phyloP scores from a whole-genome alignment of 2,329 filamentous ascomycete species.

The Ceratocystis ficicola region DNA sequence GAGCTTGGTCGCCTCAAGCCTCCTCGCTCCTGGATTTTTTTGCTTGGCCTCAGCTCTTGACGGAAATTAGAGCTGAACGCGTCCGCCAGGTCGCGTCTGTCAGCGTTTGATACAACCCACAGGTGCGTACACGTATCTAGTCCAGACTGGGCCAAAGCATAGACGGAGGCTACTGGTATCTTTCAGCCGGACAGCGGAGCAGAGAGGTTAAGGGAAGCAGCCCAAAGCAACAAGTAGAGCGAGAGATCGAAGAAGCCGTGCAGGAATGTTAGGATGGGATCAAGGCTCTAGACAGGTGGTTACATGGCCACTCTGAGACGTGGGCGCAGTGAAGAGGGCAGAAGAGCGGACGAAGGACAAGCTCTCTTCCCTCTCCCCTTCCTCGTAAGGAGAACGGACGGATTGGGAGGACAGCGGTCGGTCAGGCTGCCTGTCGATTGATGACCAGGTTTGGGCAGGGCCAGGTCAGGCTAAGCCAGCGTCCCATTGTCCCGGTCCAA shows the following conservation, averaged over 20 bases:
- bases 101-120: neutral
- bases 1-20: neutral
- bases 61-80: constrained; percentile 9
- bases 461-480: neutral
- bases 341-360: neutral
- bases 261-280: neutral
- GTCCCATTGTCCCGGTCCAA: constrained; percentile 6
- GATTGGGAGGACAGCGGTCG: neutral
- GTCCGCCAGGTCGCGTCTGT: neutral
- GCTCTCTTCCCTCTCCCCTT: too few species aligned
- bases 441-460: neutral
- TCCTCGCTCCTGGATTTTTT: neutral
- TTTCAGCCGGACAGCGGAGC: neutral
- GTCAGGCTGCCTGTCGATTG: neutral
- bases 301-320: neutral
- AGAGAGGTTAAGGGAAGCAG: neutral
- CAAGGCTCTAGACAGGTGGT: neutral
- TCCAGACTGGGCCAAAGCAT: too few species aligned
- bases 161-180: neutral
- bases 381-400: too few species aligned
- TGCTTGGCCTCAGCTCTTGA: constrained; percentile 6
- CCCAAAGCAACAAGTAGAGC: neutral
- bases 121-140: too few species aligned
- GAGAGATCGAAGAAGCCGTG: neutral
- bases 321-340: neutral